Evolutionary conservation across 805 yeast species (phyloP).

Genomic region (Barnettozyma sp.): DNA sequence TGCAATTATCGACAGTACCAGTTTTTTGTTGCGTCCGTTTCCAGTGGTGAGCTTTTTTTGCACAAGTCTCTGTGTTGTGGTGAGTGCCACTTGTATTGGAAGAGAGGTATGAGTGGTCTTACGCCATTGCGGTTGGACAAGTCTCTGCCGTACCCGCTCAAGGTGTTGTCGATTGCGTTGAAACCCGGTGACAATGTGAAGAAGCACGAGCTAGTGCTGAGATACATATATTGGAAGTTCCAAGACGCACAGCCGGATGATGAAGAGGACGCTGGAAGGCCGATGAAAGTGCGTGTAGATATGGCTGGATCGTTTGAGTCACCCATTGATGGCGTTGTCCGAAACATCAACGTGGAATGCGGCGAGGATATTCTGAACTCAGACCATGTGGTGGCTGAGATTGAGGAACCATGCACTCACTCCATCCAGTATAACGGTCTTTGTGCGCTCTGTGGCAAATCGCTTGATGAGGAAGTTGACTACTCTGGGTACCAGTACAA

Average conservation of each 20-base stretch:
- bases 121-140: conserved; percentile 22
- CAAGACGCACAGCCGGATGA: conserved; percentile 31
- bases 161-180: conserved; percentile 29
- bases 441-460: conserved; percentile 20
- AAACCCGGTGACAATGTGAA: conserved; percentile 27
- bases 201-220: conserved; percentile 32
- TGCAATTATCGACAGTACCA: too few species aligned
- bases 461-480: conserved; percentile 66
- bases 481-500: conserved; percentile 50
- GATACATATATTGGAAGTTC: conserved; percentile 41
- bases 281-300: conserved; percentile 45
- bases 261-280: conserved; percentile 12
- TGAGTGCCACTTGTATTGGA: too few species aligned
- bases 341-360: conserved; percentile 39
- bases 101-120: conserved; percentile 14
- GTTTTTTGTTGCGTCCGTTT: too few species aligned
- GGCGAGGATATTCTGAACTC: conserved; percentile 51
- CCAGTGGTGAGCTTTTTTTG: too few species aligned
- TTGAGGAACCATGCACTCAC: conserved; percentile 84
- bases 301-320: conserved; percentile 72
- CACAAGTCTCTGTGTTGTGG: too few species aligned
- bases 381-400: conserved; percentile 44
- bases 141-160: conserved; percentile 33
- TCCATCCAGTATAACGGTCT: conserved; percentile 62
- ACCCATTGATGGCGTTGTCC: conserved; percentile 70